Percentiles rank a stretch among this genome's conserved stretches.
Evolutionary conservation across 805 yeast genomes (phyloP).

Genomic region (Cyberlindnera mycetangii): DNA sequence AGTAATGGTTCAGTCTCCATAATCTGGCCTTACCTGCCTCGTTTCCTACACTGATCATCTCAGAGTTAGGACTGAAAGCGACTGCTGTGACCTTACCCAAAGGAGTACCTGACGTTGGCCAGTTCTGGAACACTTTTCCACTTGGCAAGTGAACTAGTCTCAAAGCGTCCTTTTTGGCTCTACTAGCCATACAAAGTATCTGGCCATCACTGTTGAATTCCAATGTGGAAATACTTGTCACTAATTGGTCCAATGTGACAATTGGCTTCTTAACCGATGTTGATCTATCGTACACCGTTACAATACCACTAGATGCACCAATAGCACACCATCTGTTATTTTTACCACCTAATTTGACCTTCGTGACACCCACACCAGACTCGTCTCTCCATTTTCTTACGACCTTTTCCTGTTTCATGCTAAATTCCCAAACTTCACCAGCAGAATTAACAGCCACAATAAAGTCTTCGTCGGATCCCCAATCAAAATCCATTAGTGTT

Average conservation of each 20-base stretch:
- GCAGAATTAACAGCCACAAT: slow-evolving; percentile 63
- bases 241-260: slow-evolving; percentile 70
- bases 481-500: slow-evolving; percentile 74
- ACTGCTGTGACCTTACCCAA: slow-evolving; percentile 87
- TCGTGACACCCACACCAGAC: slow-evolving; percentile 81
- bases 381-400: slow-evolving; percentile 78
- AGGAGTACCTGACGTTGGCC: slow-evolving; percentile 98
- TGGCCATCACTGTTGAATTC: slow-evolving; percentile 87
- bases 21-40: slow-evolving; percentile 87
- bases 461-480: slow-evolving; percentile 45
- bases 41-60: slow-evolving; percentile 85
- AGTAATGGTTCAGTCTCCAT: slow-evolving; percentile 86
- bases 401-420: slow-evolving; percentile 47
- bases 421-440: slow-evolving; percentile 92
- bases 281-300: slow-evolving; percentile 71
- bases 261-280: slow-evolving; percentile 47
- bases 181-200: slow-evolving; percentile 76
- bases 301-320: slow-evolving; percentile 88
- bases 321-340: slow-evolving; percentile 80
- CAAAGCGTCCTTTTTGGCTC: slow-evolving; percentile 82
- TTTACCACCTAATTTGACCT: slow-evolving; percentile 66
- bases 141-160: slow-evolving; percentile 85
- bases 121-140: slow-evolving; percentile 82
- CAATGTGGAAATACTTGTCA: slow-evolving; percentile 73
- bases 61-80: slow-evolving; percentile 75